These are phyloP conservation scores for Diaporthe destruens DNA, from an alignment of 2,329 filamentous ascomycete genomes.

Conservation along the genomic window DNA sequence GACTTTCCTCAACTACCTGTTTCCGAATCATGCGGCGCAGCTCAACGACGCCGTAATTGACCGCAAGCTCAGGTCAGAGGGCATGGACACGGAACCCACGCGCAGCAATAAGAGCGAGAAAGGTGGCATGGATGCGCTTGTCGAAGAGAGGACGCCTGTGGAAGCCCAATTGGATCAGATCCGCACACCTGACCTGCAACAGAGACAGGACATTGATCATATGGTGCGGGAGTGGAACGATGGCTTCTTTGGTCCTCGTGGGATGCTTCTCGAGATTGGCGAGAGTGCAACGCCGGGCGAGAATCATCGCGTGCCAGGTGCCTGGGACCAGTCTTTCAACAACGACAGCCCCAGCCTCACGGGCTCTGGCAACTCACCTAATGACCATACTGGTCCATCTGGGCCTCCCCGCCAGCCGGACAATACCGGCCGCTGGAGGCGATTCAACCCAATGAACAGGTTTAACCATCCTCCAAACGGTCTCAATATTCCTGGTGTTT, in stretches of 20 bases:
- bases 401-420: slow-evolving; percentile 31
- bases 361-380: not conserved
- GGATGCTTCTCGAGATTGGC: slow-evolving; percentile 56
- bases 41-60: slow-evolving; percentile 62
- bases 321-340: slow-evolving; percentile 51
- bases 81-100: slow-evolving; percentile 47
- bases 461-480: slow-evolving; percentile 42
- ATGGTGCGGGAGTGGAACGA: slow-evolving; percentile 68
- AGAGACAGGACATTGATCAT: slow-evolving; percentile 51
- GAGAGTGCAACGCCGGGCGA: slow-evolving; percentile 39
- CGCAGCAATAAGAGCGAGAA: slow-evolving; percentile 30
- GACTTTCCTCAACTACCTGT: slow-evolving; percentile 68
- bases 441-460: slow-evolving; percentile 43
- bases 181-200: slow-evolving; percentile 47
- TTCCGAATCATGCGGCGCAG: slow-evolving; percentile 61
- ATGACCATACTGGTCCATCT: slow-evolving; percentile 28
- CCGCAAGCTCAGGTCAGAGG: slow-evolving; percentile 62
- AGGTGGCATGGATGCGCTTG: slow-evolving; percentile 37
- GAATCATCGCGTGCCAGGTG: slow-evolving; percentile 49
- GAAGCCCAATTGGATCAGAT: slow-evolving; percentile 58
- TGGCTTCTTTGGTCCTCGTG: slow-evolving; percentile 66
- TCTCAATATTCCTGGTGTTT: slow-evolving; percentile 55
- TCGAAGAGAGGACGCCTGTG: slow-evolving; percentile 49
- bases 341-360: slow-evolving; percentile 32
- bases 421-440: slow-evolving; percentile 37